Evolutionary conservation across 805 yeast genomes (phyloP), one percentile per base, ranked within the genome.

Genomic region (Candida multigemmis): DNA sequence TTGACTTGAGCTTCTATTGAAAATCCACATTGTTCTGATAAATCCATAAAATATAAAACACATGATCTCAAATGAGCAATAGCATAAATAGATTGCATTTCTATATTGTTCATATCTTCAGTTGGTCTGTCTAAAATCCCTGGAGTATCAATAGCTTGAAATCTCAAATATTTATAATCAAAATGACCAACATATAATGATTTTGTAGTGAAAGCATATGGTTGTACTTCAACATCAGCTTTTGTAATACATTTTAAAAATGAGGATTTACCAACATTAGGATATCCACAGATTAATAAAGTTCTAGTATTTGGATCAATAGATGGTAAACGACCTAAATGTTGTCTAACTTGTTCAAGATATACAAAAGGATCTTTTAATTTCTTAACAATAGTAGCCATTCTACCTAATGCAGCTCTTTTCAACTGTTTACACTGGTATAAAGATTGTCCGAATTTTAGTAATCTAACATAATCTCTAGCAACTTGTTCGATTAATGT

Each of bases 271-370:
- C 99, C 99, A 35, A 91, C 99, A 58, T 91, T 91, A 31, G 99
- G 99, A 61, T 91, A 91, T 36, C 99, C 99, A 65, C 99, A 91
- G 49, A 91, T 89, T 48, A 91, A 71, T 44, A 91, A 66, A 14
- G 99, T 91, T 68, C 99, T 81, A 31, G 99, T 91, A 61, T 91
- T 91, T 51, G 99, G 99, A 58, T 91, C 98, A 54, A 91, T 91
- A 41, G 89, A 74, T 34, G 99, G 99, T 46, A 91, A 69, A 73
- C 99, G 86, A 46, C 97, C 96, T 65, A 91, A 72, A 65, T 91
- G 99, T 67, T 91, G 99, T 66, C 99, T 80, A 32, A 91, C 99
- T 65, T 91, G 97, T 65, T 91, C 99, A 53, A 91, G 67, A 63
- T 91, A 91, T 25, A 74, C 71, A 34, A 91, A 68, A 12, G 98